Conservation (phyloP, 2,329 filamentous ascomycete species). For the Ciborinia camelliae region DNA sequence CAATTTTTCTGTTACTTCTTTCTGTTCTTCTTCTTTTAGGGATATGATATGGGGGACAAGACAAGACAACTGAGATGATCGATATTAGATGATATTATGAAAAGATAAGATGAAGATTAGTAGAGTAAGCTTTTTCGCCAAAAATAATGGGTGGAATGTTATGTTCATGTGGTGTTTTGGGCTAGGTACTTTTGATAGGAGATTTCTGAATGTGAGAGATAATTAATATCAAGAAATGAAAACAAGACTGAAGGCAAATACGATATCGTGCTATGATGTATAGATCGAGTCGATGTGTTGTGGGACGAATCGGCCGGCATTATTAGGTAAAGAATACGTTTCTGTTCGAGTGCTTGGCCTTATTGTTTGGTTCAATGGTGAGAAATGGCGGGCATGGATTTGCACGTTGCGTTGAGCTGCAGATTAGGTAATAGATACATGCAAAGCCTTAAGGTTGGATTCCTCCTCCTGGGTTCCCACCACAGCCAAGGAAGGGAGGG, state of each 20-base stretch:
- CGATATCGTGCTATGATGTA: neutral
- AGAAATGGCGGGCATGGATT: too few species aligned
- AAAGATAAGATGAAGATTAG: slow-evolving; percentile 13
- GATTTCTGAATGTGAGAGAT: slow-evolving; percentile 12
- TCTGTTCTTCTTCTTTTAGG: slow-evolving; percentile 12
- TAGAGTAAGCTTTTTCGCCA: neutral
- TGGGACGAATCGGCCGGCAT: too few species aligned
- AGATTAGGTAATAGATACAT: too few species aligned
- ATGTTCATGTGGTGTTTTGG: slow-evolving; percentile 2
- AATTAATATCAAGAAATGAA: neutral
- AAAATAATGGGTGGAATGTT: slow-evolving; percentile 1
- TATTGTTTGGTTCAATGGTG: too few species aligned
- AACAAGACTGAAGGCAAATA: neutral
- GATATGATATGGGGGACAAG: slow-evolving; percentile 10
- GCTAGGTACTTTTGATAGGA: neutral
- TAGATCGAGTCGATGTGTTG: neutral
- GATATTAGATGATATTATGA: slow-evolving; percentile 14
- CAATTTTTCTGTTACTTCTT: neutral
- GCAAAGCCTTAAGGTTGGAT: too few species aligned
- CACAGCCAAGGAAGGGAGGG: too few species aligned
- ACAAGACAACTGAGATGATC: slow-evolving; percentile 14
- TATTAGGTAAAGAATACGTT: too few species aligned
- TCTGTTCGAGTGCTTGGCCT: too few species aligned
- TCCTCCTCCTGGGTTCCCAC: too few species aligned
- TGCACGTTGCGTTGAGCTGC: too few species aligned